These are phyloP conservation scores for Lantana camara DNA, from an alignment of 257 asterid genomes.

Conservation along the genomic window DNA sequence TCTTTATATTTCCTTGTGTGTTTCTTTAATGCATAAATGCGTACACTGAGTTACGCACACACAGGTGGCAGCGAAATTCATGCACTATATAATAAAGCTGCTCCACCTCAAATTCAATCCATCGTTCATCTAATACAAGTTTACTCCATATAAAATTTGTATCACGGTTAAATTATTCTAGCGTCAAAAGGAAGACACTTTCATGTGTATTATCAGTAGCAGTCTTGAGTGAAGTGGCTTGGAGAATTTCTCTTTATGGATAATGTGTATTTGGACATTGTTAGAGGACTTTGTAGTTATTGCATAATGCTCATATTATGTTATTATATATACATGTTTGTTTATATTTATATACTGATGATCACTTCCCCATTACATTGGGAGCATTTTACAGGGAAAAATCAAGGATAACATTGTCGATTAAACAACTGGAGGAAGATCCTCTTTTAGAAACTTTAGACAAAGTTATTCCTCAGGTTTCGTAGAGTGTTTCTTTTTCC, in stretches of 20 bases:
- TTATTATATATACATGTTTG: too few relatives aligned
- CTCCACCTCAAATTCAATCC: not conserved
- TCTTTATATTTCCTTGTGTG: constrained; percentile 4
- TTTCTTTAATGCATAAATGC: not conserved
- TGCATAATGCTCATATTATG: too few relatives aligned
- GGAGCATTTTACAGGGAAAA: constrained; percentile 54
- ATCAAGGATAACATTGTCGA: constrained; percentile 75
- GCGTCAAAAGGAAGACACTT: too few relatives aligned
- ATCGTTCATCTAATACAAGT: too few relatives aligned
- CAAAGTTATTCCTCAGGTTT: constrained; percentile 92
- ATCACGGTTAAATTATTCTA: too few relatives aligned
- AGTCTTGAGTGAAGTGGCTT: too few relatives aligned
- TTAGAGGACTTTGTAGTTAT: too few relatives aligned
- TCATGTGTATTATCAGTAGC: too few relatives aligned
- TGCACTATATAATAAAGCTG: not conserved
- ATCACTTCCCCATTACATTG: not conserved
- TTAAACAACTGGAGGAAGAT: constrained; percentile 93
- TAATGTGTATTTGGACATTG: too few relatives aligned
- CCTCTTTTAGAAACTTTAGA: constrained; percentile 91
- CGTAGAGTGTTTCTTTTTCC: constrained; percentile 4
- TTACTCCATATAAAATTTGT: too few relatives aligned
- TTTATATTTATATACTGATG: not conserved
- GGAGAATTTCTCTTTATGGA: too few relatives aligned
- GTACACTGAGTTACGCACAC: constrained; percentile 4
- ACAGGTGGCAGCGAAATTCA: not conserved